Percentiles rank a stretch among this genome's conserved stretches.
Conservation (phyloP, 345 rosid genomes). For the Rubroshorea leprosula region DNA sequence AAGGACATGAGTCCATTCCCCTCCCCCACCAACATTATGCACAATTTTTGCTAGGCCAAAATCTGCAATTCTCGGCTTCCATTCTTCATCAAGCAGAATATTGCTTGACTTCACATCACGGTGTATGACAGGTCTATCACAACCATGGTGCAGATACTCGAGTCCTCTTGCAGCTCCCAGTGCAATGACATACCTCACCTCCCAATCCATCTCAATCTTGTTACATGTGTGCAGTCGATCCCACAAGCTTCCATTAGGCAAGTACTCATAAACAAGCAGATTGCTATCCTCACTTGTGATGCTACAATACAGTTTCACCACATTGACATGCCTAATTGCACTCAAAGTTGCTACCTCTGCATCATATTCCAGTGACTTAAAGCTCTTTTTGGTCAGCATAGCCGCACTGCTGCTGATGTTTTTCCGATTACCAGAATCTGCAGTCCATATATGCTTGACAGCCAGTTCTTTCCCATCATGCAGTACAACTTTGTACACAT, state of each 20-base stretch:
- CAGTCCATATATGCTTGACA: conserved; percentile 69
- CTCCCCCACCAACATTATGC: conserved; percentile 40
- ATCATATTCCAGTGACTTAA: conserved; percentile 41
- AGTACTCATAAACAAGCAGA: conserved; percentile 79
- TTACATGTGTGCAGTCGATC: conserved; percentile 60
- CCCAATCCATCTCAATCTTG: conserved; percentile 56
- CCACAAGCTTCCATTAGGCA: conserved; percentile 87
- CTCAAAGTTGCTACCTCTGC: conserved; percentile 73
- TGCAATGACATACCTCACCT: conserved; percentile 56
- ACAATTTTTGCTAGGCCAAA: conserved; percentile 79
- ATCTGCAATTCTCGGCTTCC: conserved; percentile 85
- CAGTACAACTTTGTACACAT: conserved; percentile 66
- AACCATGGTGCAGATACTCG: conserved; percentile 83
- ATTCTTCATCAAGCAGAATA: conserved; percentile 71
- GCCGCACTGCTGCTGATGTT: conserved; percentile 40
- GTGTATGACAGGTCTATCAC: conserved; percentile 66
- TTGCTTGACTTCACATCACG: conserved; percentile 87
- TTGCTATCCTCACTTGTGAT: conserved; percentile 79
- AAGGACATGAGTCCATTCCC: conserved; percentile 44
- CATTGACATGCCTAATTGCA: conserved; percentile 73
- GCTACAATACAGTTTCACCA: conserved; percentile 80
- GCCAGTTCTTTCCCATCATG: conserved; percentile 58
- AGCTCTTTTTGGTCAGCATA: conserved; percentile 32
- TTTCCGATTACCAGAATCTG: conserved; percentile 18
- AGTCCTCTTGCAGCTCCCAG: conserved; percentile 78